Percentiles rank a stretch among this genome's conserved stretches.
Evolutionary conservation across 768 basidiomycete genomes (phyloP).

Genomic region (Mycena galopus): DNA sequence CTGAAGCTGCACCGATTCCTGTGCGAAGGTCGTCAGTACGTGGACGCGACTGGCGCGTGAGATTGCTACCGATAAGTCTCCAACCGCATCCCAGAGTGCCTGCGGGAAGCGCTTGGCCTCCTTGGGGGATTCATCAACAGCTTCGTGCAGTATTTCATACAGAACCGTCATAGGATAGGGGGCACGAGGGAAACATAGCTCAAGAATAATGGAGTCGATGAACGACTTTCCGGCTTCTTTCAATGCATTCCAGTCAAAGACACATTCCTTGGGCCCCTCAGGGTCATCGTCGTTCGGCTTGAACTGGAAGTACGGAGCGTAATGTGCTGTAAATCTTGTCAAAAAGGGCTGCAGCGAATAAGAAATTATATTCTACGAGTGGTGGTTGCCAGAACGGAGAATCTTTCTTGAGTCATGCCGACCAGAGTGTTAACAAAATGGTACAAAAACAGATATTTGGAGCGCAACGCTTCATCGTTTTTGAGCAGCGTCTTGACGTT

Average conservation of each 20-base stretch:
- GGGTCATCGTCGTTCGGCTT: slow-evolving; percentile 49
- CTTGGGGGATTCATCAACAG: slow-evolving; percentile 77
- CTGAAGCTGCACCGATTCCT: slow-evolving; percentile 78
- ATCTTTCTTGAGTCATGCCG: slow-evolving; percentile 71
- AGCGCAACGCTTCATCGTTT: slow-evolving; percentile 62
- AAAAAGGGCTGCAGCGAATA: background rate
- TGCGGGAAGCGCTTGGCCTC: slow-evolving; percentile 86
- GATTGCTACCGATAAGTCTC: slow-evolving; percentile 78
- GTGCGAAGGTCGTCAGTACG: slow-evolving; percentile 4
- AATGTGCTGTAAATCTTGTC: slow-evolving; percentile 66
- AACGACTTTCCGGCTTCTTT: slow-evolving; percentile 80
- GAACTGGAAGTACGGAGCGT: slow-evolving; percentile 76
- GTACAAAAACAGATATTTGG: slow-evolving; percentile 72
- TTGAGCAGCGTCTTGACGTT: slow-evolving; percentile 67
- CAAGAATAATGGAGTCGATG: slow-evolving; percentile 86
- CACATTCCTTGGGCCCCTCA: slow-evolving; percentile 58
- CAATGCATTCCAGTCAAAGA: slow-evolving; percentile 76
- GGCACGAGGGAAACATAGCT: slow-evolving; percentile 81
- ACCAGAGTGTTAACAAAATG: slow-evolving; percentile 74
- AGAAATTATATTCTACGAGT: slow-evolving; percentile 63
- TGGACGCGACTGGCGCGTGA: background rate
- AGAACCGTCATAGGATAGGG: slow-evolving; percentile 76
- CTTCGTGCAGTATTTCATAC: slow-evolving; percentile 76
- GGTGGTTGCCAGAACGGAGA: slow-evolving; percentile 78
- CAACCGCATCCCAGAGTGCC: slow-evolving; percentile 83